phyloP scores from a whole-genome alignment of 345 rosid species.

The Sapria himalayana region DNA sequence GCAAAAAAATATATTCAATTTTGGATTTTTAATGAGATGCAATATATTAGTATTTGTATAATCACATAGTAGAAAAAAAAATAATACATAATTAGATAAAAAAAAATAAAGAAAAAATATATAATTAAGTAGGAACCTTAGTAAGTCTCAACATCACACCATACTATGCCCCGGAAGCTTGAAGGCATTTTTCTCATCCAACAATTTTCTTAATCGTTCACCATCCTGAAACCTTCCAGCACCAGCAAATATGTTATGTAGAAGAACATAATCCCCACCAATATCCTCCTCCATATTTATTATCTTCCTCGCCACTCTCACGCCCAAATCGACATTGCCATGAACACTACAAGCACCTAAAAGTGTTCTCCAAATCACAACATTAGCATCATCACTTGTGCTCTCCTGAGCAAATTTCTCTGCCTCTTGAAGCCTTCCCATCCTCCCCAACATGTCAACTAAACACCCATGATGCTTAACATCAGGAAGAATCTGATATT shows the following conservation, averaged over 20 bases:
- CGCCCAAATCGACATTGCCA: slow-evolving; percentile 48
- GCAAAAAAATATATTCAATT: too few relatives aligned
- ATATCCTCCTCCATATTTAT: slow-evolving; percentile 44
- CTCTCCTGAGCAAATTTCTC: slow-evolving; percentile 44
- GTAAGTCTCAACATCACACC: too few relatives aligned
- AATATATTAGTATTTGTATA: too few relatives aligned
- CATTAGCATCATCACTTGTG: slow-evolving; percentile 24
- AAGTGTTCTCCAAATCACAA: slow-evolving; percentile 61
- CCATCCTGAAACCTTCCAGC: slow-evolving; percentile 52
- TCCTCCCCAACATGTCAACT: slow-evolving; percentile 64
- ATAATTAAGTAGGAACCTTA: too few relatives aligned
- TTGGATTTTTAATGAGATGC: too few relatives aligned
- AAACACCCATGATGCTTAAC: slow-evolving; percentile 61
- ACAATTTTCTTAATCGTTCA: slow-evolving; percentile 28
- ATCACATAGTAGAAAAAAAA: too few relatives aligned
- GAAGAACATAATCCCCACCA: slow-evolving; percentile 69
- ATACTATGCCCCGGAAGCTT: slow-evolving; percentile 44
- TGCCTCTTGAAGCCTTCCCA: slow-evolving; percentile 62
- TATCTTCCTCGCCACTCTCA: slow-evolving; percentile 43
- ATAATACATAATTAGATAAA: too few relatives aligned
- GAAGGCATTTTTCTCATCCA: slow-evolving; percentile 28
- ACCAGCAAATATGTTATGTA: slow-evolving; percentile 43
- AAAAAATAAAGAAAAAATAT: too few relatives aligned
- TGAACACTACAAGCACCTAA: slow-evolving; percentile 69
- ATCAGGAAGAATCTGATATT: slow-evolving; percentile 30